Percentiles rank a stretch among this genome's conserved stretches.
Evolutionary conservation across 2,329 filamentous ascomycete genomes (phyloP).

Genomic region (Calonectria honghensis): DNA sequence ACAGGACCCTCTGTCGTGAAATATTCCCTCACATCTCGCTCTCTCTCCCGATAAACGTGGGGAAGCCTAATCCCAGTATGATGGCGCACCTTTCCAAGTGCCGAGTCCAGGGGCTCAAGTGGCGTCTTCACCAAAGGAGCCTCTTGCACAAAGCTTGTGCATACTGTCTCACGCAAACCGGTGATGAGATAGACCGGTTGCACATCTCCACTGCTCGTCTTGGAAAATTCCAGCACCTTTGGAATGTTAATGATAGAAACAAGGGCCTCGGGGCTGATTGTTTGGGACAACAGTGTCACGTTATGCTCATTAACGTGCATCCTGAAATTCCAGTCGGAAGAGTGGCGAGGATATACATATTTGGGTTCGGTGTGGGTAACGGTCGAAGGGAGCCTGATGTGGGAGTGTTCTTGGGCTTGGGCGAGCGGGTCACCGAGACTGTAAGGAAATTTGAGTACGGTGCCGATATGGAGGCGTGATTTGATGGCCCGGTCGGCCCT

Average conservation of each 20-base stretch:
- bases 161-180: neutral
- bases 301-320: neutral
- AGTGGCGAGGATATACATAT: neutral
- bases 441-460: neutral
- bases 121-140: neutral
- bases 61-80: neutral
- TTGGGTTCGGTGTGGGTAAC: neutral
- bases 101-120: neutral
- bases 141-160: neutral
- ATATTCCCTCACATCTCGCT: neutral
- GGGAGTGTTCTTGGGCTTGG: neutral
- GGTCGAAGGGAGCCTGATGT: neutral
- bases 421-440: neutral
- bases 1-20: neutral
- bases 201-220: neutral
- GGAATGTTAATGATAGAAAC: neutral
- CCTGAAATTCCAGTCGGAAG: neutral
- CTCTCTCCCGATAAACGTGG: neutral
- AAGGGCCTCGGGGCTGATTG: neutral
- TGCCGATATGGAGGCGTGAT: neutral
- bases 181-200: neutral
- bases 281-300: neutral
- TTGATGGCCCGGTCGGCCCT: neutral
- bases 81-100: neutral
- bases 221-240: neutral